Conservation (phyloP, 75 land plant species). For the Chamaecyparis obtusa region DNA sequence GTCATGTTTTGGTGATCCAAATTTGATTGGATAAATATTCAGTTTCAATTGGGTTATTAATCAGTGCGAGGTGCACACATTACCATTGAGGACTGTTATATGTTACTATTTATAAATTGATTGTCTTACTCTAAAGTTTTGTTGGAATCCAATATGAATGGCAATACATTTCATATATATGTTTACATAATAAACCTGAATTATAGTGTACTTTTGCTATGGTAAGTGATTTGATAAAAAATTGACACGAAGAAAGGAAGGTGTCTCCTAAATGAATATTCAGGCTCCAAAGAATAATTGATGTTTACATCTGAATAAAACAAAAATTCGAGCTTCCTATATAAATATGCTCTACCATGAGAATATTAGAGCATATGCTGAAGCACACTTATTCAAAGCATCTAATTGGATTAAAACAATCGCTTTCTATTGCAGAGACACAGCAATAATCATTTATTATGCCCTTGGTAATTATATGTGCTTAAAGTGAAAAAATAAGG, state of each 20-base stretch:
- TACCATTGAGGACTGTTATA: not conserved
- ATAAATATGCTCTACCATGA: too few relatives aligned
- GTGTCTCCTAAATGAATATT: not conserved
- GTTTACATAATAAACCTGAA: too few relatives aligned
- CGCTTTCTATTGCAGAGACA: not conserved
- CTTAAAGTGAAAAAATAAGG: not conserved
- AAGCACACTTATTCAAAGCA: not conserved
- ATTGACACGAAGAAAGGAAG: not conserved
- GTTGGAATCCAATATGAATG: not conserved
- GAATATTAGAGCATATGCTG: too few relatives aligned
- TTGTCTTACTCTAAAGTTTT: not conserved
- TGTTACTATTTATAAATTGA: not conserved
- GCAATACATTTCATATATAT: not conserved
- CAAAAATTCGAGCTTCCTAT: not conserved
- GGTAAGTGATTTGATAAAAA: not conserved
- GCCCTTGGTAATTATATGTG: not conserved
- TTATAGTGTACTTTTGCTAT: not conserved
- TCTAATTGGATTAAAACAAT: not conserved
- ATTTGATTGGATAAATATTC: too few relatives aligned
- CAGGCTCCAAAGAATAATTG: not conserved
- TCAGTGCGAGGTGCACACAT: not conserved
- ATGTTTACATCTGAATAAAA: too few relatives aligned
- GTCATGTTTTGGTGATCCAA: too few relatives aligned
- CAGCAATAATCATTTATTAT: not conserved
- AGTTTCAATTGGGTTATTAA: too few relatives aligned